phyloP scores from a whole-genome alignment of 2,329 filamentous ascomycete species.

The Neophaeococcomyces aloes region DNA sequence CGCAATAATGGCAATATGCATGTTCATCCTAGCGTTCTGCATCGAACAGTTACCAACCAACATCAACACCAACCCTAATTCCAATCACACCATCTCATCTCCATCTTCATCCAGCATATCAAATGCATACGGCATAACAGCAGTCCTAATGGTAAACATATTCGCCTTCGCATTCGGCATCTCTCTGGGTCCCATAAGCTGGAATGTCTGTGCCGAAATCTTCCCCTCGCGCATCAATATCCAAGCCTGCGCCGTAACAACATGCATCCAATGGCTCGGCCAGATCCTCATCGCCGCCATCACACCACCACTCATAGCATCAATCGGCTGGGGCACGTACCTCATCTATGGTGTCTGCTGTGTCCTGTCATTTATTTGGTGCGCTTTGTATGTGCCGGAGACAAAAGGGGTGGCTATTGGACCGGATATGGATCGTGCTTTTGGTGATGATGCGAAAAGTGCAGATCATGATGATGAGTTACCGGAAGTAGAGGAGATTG shows the following conservation, averaged over 20 bases:
- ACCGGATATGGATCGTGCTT: conserved; percentile 8
- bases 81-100: too few relatives aligned
- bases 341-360: conserved; percentile 10
- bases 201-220: conserved; percentile 16
- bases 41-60: conserved; percentile 2
- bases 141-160: conserved; percentile 12
- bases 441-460: conserved; percentile 8
- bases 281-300: conserved; percentile 14
- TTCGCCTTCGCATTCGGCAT: conserved; percentile 14
- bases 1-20: conserved; percentile 9
- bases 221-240: conserved; percentile 12
- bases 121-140: conserved; percentile 1
- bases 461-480: background rate
- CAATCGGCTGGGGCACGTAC: conserved; percentile 12
- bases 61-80: too few relatives aligned
- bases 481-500: conserved; percentile 5
- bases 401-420: conserved; percentile 12
- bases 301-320: conserved; percentile 13
- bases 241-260: conserved; percentile 13
- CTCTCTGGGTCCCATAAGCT: conserved; percentile 12
- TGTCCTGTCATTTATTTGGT: conserved; percentile 8
- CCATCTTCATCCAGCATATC: background rate
- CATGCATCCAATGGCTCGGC: conserved; percentile 13
- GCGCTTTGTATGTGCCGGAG: conserved; percentile 11
- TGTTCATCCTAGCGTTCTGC: conserved; percentile 14